Base-by-base conservation (phyloP, 1,139 yeast species). In the Arxiozyma slooffiae region DNA sequence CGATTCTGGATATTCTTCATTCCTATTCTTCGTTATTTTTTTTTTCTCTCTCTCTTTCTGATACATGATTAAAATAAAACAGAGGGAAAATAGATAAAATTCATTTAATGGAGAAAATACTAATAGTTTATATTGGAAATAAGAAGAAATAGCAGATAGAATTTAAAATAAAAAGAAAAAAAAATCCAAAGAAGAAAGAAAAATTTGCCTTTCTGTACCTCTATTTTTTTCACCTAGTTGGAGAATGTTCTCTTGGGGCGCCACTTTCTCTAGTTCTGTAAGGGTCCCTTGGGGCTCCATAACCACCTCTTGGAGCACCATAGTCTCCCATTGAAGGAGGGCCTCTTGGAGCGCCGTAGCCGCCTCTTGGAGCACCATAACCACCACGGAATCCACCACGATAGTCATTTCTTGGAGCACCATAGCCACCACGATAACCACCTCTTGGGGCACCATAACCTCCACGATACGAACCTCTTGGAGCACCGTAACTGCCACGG, bases 171-270 rank as follows among this genome's bases (percentile, higher is more conserved):
- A 26, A 42, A 26, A 44, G 21, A 44, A 14, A 7, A n/a, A 17
- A 11, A 20, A 36, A 18, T 6, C 9, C 6, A 7, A 34, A 21
- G 14, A 17, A 42, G 22, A 26, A 18, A 11, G 40, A 44, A 21
- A 38, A 22, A 11, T 30, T n/a, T 34, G 39, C 30, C 16, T 18
- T 26, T 30, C 20, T 7, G 16, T 46, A 30, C 16, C 21, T n/a
- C 17, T 38, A 1, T 24, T 14, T 16, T 36, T 7, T 20, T 53
- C 52, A 53, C 45, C 81, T 76, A 54, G 77, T 72, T 67, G 81
- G 81, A 51, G 81, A 77, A 73, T 82, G 77, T 64, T 78, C 64
- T 55, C 67, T 60, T 57, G 63, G 61, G 24, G 58, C 58, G 46
- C 67, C 63, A 44, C 55, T 60, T 9, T 59, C 63, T 37, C 64